These are phyloP conservation scores for Fraxinus excelsior DNA, from an alignment of 257 asterid species.

Conservation along the genomic window DNA sequence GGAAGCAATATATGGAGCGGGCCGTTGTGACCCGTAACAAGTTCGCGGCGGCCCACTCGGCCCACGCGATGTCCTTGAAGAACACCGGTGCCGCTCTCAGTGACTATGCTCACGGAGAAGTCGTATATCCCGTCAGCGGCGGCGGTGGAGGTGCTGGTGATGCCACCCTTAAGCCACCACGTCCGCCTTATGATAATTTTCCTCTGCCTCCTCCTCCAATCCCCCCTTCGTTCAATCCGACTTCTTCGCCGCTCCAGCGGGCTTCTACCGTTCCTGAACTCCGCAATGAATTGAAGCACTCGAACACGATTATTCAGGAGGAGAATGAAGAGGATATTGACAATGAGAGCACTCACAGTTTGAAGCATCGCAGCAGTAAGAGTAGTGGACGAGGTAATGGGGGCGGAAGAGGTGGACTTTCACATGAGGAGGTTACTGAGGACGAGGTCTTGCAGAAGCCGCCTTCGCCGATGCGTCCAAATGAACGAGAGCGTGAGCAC, in stretches of 20 bases:
- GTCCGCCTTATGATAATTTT: slow-evolving; percentile 52
- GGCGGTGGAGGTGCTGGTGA: slow-evolving; percentile 18
- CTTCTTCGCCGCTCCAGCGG: slow-evolving; percentile 67
- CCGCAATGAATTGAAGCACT: slow-evolving; percentile 37
- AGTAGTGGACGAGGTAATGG: slow-evolving; percentile 44
- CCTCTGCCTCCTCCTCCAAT: slow-evolving; percentile 72
- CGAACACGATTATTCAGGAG: slow-evolving; percentile 71
- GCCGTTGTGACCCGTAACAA: slow-evolving; percentile 84
- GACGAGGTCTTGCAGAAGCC: slow-evolving; percentile 44
- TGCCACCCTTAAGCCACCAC: slow-evolving; percentile 40
- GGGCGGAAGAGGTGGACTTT: slow-evolving; percentile 44
- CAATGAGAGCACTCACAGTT: slow-evolving; percentile 47
- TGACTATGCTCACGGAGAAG: slow-evolving; percentile 86
- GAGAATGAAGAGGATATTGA: slow-evolving; percentile 69
- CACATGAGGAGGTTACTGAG: slow-evolving; percentile 32
- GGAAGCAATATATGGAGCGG: slow-evolving; percentile 77
- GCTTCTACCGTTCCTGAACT: slow-evolving; percentile 86
- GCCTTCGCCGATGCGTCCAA: slow-evolving; percentile 23
- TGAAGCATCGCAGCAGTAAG: slow-evolving; percentile 57
- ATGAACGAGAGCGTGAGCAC: slow-evolving; percentile 30
- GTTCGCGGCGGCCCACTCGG: slow-evolving; percentile 90
- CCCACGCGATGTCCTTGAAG: slow-evolving; percentile 78
- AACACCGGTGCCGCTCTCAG: slow-evolving; percentile 96
- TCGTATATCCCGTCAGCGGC: slow-evolving; percentile 37
- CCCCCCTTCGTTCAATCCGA: slow-evolving; percentile 28